Base-by-base conservation (phyloP, 805 yeast species). In the Saccharomycopsis fermentans region DNA sequence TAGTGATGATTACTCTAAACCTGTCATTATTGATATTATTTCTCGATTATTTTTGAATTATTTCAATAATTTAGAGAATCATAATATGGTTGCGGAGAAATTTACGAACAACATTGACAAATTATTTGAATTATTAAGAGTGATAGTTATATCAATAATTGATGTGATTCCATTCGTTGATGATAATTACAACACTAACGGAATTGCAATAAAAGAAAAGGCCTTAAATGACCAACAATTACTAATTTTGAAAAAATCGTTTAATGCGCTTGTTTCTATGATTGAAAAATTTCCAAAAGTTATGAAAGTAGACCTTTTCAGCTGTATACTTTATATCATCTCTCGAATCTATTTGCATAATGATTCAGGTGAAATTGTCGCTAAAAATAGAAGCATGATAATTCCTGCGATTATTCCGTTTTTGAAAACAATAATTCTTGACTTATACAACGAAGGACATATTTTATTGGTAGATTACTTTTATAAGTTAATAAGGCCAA, bases 61-160 rank as follows among this genome's bases (percentile, higher is more conserved):
- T 63, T 72, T 77, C 29, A 43, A 43, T 21, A 72, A 67, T 34
- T 57, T 56, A 2, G 48, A 59, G 16, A 68, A 69, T 17, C 64
- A 63, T 3, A 61, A 69, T 1, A 43, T 43, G 50, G 50, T 43
- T 21, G 69, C 71, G 1, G 81, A 78, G 9, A 76, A 73, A 39
- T 73, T 82, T 58, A 72, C 78, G 36, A 70, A 74, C 32, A 84
- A 83, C 55, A 84, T 87, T 57, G 96, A 89, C 64, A 89, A 87
- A 65, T 71, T 90, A 51, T 89, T 92, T 69, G 97, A 92, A 67
- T 73, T 91, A 27, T 71, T 90, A 55, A 76, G 96, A 62, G 77
- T 90, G 5, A 79, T 81, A 17, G 75, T 87, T 73, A 74, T 84
- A 21, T 84, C 88, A 0, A 71, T 90, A 17, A 77, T 84, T 29